These are phyloP conservation scores for Typha latifolia DNA, from an alignment of 176 grass and related monocot species.

Conservation along the genomic window DNA sequence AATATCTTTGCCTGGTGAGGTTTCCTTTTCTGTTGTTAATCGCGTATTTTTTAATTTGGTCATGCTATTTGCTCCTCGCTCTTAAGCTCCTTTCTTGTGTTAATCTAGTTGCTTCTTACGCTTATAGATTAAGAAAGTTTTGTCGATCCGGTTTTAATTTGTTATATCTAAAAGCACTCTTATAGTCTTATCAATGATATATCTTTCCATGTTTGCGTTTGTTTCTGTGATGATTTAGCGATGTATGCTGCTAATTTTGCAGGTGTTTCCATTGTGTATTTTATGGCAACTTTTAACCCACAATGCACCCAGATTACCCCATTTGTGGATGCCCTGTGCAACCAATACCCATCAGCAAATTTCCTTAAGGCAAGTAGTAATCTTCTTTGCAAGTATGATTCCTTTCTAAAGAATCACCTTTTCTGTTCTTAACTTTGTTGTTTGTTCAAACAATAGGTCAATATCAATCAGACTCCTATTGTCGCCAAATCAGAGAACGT, in stretches of 20 bases:
- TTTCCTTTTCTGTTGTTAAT: constrained; percentile 2
- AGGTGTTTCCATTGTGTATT: constrained; percentile 81
- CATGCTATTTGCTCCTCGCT: neutral
- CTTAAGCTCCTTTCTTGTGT: too few species aligned
- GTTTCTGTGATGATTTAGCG: neutral
- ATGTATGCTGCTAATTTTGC: constrained; percentile 1
- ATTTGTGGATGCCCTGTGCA: constrained; percentile 59
- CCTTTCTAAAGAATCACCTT: constrained; percentile 7
- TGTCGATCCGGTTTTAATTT: neutral
- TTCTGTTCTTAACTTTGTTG: constrained; percentile 1
- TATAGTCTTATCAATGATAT: neutral
- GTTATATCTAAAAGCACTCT: neutral
- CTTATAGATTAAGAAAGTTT: neutral
- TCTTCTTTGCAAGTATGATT: neutral
- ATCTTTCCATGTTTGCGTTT: neutral
- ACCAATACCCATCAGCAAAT: constrained; percentile 68
- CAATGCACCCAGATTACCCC: constrained; percentile 57
- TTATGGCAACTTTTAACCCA: constrained; percentile 54
- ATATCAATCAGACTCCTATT: constrained; percentile 47
- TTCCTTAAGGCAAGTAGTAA: constrained; percentile 63
- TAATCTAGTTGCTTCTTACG: neutral
- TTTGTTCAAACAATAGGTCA: constrained; percentile 37
- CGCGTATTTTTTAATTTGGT: neutral
- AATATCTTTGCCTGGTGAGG: constrained; percentile 55
- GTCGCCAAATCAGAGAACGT: constrained; percentile 76